phyloP scores from a whole-genome alignment of 345 rosid species.

The Durio zibethinus region DNA sequence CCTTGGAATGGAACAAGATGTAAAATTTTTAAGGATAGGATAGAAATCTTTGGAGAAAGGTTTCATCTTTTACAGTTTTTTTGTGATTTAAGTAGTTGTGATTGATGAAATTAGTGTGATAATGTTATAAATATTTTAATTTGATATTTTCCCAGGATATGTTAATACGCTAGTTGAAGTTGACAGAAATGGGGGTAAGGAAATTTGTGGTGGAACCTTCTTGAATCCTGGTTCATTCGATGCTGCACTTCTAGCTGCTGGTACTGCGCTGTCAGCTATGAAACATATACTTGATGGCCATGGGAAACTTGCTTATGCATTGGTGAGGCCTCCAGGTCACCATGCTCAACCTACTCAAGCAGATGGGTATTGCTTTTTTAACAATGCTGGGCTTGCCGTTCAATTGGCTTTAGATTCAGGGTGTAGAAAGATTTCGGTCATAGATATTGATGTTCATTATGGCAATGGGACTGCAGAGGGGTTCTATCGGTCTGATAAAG shows the following conservation, averaged over 20 bases:
- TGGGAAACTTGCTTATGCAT: constrained; percentile 59
- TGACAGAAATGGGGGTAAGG: constrained; percentile 53
- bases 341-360: constrained; percentile 87
- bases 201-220: constrained; percentile 57
- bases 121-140: background rate
- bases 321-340: constrained; percentile 96
- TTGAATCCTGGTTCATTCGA: constrained; percentile 75
- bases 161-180: constrained; percentile 53
- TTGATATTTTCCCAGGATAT: constrained; percentile 39
- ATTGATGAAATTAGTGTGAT: background rate
- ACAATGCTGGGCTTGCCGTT: constrained; percentile 78
- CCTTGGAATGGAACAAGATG: background rate
- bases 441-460: constrained; percentile 88
- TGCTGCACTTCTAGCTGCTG: constrained; percentile 79
- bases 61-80: background rate
- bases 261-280: constrained; percentile 78
- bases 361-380: constrained; percentile 89
- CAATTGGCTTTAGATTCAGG: constrained; percentile 59
- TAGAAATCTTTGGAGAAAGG: background rate
- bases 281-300: constrained; percentile 56
- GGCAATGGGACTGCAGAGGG: constrained; percentile 95
- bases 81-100: background rate
- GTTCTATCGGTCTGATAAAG: constrained; percentile 54
- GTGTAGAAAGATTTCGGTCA: constrained; percentile 48
- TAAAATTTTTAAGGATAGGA: background rate